Base-by-base conservation (phyloP, 148 eudicot genomes). In the Pouteria glomerata region DNA sequence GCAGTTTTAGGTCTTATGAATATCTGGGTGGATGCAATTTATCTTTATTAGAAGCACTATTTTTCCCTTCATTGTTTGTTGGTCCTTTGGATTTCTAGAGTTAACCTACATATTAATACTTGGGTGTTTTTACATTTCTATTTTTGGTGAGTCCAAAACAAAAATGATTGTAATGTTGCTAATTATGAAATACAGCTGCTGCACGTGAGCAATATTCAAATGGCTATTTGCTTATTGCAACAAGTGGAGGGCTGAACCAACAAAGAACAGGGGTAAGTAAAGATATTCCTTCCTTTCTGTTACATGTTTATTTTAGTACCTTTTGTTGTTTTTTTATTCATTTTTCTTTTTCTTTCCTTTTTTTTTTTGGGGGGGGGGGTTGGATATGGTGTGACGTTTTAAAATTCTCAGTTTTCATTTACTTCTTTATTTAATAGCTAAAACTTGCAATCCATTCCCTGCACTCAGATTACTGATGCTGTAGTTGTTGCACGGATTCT, bases 181-280 rank as follows among this genome's bases (percentile, higher is more conserved):
- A 31, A 48, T 61, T 69, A 21, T 81, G 78, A 63, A 57, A 57
- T 76, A 58, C 75, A 94, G 98, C 98, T 84, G 83, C 87, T 70
- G 76, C 83, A 18, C 88, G 82, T 66, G 86, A 91, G 77, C 76
- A 72, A 52, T 70, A 60, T 63, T 89, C 97, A 63, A 94, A 89
- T 80, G 98, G 98, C 63, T 94, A 88, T 78, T 78, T 94, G 73
- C 97, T 94, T 63, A 91, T 94, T 82, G 98, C 97, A 34, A 85
- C 96, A 34, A 94, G 98, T 84, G 98, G 98, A 72, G 98, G 98
- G 44, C 77, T 94, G 68, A 94, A 94, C 77, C 98, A 94, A 80
- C 98, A 94, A 82, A 85, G 97, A 77, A 91, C 91, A 35, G 98
- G 98, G 83, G 98, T 94, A 86, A 85, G 90, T 82, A 35, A 58